Conservation (phyloP, 176 grass and related monocot genomes). For the Eleusine indica region DNA sequence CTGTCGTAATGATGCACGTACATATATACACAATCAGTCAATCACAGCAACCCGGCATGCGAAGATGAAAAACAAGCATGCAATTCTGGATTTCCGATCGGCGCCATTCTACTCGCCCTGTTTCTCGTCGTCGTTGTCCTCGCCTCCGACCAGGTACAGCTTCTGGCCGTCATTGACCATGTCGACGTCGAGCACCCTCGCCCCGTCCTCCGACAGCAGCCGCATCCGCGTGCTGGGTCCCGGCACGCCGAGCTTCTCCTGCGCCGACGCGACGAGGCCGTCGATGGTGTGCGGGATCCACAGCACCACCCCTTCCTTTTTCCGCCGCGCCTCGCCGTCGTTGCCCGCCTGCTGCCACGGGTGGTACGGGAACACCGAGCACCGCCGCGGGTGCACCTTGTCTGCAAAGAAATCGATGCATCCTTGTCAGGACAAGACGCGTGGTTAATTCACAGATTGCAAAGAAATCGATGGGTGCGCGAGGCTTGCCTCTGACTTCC, state of each 20-base stretch:
- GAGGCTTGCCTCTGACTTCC: constrained; percentile 56
- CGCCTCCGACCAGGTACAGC: constrained; percentile 59
- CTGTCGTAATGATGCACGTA: background rate
- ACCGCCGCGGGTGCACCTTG: constrained; percentile 64
- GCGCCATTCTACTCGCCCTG: background rate
- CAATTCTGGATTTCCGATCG: background rate
- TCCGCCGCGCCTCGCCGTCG: constrained; percentile 27
- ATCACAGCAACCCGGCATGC: constrained; percentile 3
- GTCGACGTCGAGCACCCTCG: constrained; percentile 55
- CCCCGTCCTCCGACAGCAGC: constrained; percentile 74
- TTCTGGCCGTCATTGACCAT: constrained; percentile 70
- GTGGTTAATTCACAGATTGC: background rate
- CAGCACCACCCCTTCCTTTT: constrained; percentile 71
- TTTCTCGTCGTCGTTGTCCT: constrained; percentile 20
- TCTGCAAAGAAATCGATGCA: constrained; percentile 33
- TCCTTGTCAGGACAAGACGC: background rate
- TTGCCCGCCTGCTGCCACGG: constrained; percentile 63
- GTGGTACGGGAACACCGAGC: constrained; percentile 80
- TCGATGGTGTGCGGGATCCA: constrained; percentile 76
- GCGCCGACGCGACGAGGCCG: constrained; percentile 55
- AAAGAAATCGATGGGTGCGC: too few species aligned
- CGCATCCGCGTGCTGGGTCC: constrained; percentile 33
- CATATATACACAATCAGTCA: background rate
- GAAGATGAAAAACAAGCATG: background rate
- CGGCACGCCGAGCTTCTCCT: constrained; percentile 59